Conservation (phyloP, 208 protist genomes). For the Perkinsela sp. region DNA sequence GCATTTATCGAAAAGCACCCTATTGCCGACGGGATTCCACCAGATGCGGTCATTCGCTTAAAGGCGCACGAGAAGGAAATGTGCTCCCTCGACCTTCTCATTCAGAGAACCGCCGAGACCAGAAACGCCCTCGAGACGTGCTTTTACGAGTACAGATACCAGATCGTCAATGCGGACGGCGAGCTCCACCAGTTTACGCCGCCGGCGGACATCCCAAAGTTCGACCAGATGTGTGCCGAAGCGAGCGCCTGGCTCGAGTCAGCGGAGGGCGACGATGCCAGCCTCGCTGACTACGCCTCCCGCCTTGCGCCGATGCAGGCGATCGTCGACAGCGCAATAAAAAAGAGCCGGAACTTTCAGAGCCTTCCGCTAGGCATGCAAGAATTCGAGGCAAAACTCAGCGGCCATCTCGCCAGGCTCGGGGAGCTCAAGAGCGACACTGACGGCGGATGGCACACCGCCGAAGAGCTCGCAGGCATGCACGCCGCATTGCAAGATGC, state of each 20-base stretch:
- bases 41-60: constrained; percentile 15
- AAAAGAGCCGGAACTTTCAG: not conserved
- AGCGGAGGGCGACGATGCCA: constrained; percentile 37
- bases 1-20: constrained; percentile 20
- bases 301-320: constrained; percentile 28
- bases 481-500: not conserved
- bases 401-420: not conserved
- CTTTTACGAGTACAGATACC: constrained; percentile 44
- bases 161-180: constrained; percentile 17
- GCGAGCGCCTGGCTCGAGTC: constrained; percentile 54
- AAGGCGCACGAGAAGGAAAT: constrained; percentile 32
- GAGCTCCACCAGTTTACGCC: constrained; percentile 23
- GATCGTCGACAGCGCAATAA: constrained; percentile 18
- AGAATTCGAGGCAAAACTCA: not conserved
- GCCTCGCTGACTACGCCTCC: constrained; percentile 22
- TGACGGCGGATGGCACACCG: not conserved
- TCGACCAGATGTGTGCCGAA: constrained; percentile 22
- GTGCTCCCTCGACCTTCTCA: constrained; percentile 21
- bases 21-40: constrained; percentile 16
- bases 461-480: not conserved
- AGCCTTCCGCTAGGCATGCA: not conserved
- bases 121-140: constrained; percentile 69
- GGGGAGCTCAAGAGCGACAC: not conserved
- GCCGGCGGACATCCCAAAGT: constrained; percentile 12
- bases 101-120: constrained; percentile 32